Base-by-base conservation (phyloP, 495 filamentous ascomycete genomes). In the Penicillium crystallinum region DNA sequence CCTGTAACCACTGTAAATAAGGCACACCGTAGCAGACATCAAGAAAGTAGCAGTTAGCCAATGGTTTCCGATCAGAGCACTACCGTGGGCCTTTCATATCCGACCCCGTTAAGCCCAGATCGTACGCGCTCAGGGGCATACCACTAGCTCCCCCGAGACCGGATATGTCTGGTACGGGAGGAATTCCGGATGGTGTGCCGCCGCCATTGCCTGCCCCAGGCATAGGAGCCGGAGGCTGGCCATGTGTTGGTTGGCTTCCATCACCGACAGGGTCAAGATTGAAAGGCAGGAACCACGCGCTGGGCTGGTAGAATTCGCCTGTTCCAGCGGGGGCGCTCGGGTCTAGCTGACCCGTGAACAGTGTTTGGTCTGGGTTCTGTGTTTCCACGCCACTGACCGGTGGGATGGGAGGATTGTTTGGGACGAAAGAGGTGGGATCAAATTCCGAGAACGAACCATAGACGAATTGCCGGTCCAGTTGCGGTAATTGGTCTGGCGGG, bases 241-340 rank as follows among this genome's bases (percentile, higher is more conserved):
- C 62, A 51, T 11, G 67, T 44, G 36, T 37, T 53, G 59, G 54
- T 22, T 49, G 50, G 25, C 15, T 48, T 5, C 19, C 53, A 23
- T 25, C 57, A 33, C 65, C 63, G 29, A 73, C 48, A 4, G 88
- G 89, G 55, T 90, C 87, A 70, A 92, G 81, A 61, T 96, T 97
- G 72, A 96, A 97, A 2, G 91, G 91, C 73, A 95, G 83, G 68
- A 96, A 96, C 91, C 91, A 97, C 19, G 91, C 90, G 47, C 84
- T 90, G 1, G 86, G 71, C 36, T 78, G 74, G 56, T 73, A 71
- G 58, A 63, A 74, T 40, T 76, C 73, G 38, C 68, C 71, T 1
- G 65, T 63, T 9, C 71, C 72, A 2, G 72, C 66, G 0, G 72
- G 72, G 0, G 71, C 69, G 35, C 66, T 61, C 23, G 71, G 68